A percentile compares a stretch with the other conserved stretches of the same genome.
Evolutionary conservation across 306 rosid species (phyloP).

Genomic region (Dryas octopetala): DNA sequence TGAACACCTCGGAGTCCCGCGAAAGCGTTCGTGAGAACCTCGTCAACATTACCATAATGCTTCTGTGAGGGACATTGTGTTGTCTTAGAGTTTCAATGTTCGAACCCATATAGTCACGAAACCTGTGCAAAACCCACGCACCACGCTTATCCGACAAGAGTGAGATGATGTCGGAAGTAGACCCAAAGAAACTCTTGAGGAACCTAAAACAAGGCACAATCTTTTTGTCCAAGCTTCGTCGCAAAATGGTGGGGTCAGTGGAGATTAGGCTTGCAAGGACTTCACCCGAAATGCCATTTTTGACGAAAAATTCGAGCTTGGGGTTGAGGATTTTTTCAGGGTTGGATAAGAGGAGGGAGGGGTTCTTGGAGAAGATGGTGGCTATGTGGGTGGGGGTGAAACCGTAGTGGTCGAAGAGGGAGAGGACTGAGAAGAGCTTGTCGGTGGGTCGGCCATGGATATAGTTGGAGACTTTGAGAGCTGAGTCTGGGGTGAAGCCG

Average conservation of each 20-base stretch:
- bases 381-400: slow-evolving; percentile 15
- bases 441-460: not conserved
- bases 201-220: slow-evolving; percentile 24
- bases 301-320: slow-evolving; percentile 22
- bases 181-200: slow-evolving; percentile 17
- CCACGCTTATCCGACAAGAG: slow-evolving; percentile 15
- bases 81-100: slow-evolving; percentile 19
- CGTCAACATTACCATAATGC: slow-evolving; percentile 4
- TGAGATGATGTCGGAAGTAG: not conserved
- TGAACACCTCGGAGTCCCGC: slow-evolving; percentile 7
- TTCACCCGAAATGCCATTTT: slow-evolving; percentile 15
- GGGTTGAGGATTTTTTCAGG: slow-evolving; percentile 21
- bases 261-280: not conserved
- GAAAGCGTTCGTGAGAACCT: slow-evolving; percentile 4
- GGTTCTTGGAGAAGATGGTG: slow-evolving; percentile 1
- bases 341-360: slow-evolving; percentile 6
- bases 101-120: slow-evolving; percentile 9
- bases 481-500: slow-evolving; percentile 17
- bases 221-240: slow-evolving; percentile 21
- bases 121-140: slow-evolving; percentile 14
- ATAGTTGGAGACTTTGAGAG: slow-evolving; percentile 7
- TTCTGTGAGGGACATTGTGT: slow-evolving; percentile 3
- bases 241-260: slow-evolving; percentile 8
- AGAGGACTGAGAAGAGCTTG: slow-evolving; percentile 14
- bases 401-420: slow-evolving; percentile 23